Conservation (phyloP, 192 early-diverging fungal genomes). For the Geosiphon pyriformis region DNA sequence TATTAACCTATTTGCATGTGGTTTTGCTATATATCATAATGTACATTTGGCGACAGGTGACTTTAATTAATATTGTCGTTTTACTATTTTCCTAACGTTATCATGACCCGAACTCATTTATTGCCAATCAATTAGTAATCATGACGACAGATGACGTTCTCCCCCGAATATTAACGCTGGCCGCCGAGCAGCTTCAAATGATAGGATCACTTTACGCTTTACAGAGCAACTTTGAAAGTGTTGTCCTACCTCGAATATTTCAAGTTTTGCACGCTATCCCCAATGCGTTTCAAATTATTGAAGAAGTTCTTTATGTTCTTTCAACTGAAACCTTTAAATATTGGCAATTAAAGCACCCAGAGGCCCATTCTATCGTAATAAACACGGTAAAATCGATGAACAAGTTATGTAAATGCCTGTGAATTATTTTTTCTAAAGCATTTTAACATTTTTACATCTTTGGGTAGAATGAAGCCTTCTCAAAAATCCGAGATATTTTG, state of each 20-base stretch:
- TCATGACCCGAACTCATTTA: background rate
- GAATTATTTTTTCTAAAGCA: too few relatives aligned
- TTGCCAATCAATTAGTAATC: background rate
- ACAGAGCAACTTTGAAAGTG: constrained; percentile 4
- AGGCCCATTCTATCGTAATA: background rate
- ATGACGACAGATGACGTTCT: background rate
- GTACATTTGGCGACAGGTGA: background rate
- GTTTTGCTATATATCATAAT: background rate
- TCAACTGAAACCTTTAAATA: constrained; percentile 16
- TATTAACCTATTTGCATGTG: background rate
- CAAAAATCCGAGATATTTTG: background rate
- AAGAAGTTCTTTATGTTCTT: background rate
- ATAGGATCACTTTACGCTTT: background rate
- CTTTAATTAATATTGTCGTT: background rate
- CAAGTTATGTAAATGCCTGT: too few relatives aligned
- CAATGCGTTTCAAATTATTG: background rate
- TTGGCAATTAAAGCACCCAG: constrained; percentile 6
- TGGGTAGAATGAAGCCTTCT: constrained; percentile 11
- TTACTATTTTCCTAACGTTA: background rate
- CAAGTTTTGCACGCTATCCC: background rate
- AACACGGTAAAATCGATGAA: background rate
- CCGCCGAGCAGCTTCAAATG: constrained; percentile 1
- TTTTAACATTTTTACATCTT: too few relatives aligned
- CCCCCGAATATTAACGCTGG: background rate
- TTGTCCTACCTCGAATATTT: constrained; percentile 7